Percentiles rank a stretch among this genome's conserved stretches.
Evolutionary conservation across 2,329 filamentous ascomycete species (phyloP).

Genomic region (Calonectria ilicicola): DNA sequence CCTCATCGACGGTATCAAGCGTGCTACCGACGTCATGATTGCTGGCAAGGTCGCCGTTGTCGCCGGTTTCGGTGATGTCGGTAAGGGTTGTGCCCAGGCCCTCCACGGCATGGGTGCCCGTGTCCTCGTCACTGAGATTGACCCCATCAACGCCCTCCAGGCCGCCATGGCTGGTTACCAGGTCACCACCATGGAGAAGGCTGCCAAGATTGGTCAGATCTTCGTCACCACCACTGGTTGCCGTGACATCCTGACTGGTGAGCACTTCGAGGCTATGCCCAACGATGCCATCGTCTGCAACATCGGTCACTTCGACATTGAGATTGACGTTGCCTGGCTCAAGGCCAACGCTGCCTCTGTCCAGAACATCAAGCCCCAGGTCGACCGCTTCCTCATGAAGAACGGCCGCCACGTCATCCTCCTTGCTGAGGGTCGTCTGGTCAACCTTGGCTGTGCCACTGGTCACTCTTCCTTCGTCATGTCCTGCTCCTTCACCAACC

Average conservation of each 20-base stretch:
- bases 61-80: constrained; percentile 98
- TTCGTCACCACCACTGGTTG: constrained; percentile 99
- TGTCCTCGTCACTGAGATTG: constrained; percentile 95
- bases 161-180: constrained; percentile 97
- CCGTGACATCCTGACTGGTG: constrained; percentile 94
- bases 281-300: constrained; percentile 99
- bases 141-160: constrained; percentile 99
- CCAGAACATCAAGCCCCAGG: constrained; percentile 99
- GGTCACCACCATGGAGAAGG: constrained; percentile 98
- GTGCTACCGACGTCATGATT: constrained; percentile 99
- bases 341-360: constrained; percentile 95
- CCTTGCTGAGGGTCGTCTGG: constrained; percentile 96
- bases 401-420: constrained; percentile 98
- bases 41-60: constrained; percentile 98
- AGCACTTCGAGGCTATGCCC: constrained; percentile 94
- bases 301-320: constrained; percentile 99
- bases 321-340: constrained; percentile 99
- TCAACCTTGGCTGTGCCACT: constrained; percentile 99
- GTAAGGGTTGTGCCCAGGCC: constrained; percentile 97
- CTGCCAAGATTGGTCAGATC: constrained; percentile 89
- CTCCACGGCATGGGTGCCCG: constrained; percentile 97
- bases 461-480: constrained; percentile 99
- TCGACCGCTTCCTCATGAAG: constrained; percentile 96
- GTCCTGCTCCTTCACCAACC: constrained; percentile 99
- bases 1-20: constrained; percentile 99